Conservation (phyloP, 768 basidiomycete species). For the Leccinum subtestaceum region DNA sequence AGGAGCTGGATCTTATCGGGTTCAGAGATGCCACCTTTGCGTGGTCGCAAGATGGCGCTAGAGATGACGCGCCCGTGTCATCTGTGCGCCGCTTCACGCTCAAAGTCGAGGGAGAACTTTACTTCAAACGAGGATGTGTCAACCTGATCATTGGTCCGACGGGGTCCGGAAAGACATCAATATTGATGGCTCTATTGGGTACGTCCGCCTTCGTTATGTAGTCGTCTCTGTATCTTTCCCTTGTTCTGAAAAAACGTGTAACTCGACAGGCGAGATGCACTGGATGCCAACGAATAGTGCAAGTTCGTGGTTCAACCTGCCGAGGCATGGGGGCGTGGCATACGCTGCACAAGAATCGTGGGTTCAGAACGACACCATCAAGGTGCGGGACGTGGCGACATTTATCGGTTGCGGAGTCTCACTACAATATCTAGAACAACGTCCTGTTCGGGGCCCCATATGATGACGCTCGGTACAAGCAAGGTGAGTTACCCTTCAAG, state of each 20-base stretch:
- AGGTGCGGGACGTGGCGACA: background rate
- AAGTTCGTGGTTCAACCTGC: constrained; percentile 1
- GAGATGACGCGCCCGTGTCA: background rate
- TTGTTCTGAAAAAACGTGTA: background rate
- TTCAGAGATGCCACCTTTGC: constrained; percentile 4
- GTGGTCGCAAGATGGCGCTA: background rate
- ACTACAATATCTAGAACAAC: background rate
- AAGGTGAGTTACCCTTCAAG: background rate
- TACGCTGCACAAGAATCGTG: constrained; percentile 3
- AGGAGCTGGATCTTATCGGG: background rate
- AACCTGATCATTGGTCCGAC: constrained; percentile 5
- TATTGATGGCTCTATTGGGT: constrained; percentile 4
- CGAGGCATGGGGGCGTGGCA: constrained; percentile 1
- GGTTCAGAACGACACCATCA: constrained; percentile 7
- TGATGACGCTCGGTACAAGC: background rate
- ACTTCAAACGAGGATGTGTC: background rate
- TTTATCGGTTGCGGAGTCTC: background rate
- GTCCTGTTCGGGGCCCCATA: background rate
- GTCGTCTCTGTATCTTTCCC: background rate
- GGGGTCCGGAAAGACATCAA: constrained; percentile 4
- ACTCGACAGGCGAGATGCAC: constrained; percentile 5
- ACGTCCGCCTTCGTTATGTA: background rate
- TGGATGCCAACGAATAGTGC: background rate
- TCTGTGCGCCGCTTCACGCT: background rate
- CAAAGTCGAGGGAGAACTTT: background rate